Evolutionary conservation across 441 rosid genomes (phyloP), one percentile per base, ranked within the genome.

Genomic region (Populus hybrid): DNA sequence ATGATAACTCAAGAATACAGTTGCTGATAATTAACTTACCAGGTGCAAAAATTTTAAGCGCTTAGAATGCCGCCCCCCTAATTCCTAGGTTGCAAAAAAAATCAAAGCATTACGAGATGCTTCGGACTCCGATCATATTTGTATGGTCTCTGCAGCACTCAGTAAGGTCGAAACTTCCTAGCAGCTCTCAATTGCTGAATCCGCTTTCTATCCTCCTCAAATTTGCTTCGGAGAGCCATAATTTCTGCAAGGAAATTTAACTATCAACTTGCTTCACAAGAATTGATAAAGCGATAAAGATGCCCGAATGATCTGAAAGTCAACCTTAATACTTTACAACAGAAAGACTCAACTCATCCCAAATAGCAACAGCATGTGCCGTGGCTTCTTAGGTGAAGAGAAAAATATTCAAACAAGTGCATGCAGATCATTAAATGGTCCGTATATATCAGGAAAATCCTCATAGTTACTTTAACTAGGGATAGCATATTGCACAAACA

Each of bases 131-230:
- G 16, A 46, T 12, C 67, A 63, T 24, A 2, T 38, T 75, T 35
- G 38, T 28, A 24, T 6, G 24, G 46, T 50, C 28, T 71, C 71
- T n/a, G 71, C 28, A 67, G 65, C 18, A 32, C 59, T 90, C 84
- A 90, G 79, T 88, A 91, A 18, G 96, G 94, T 76, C 84, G 80
- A 77, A 91, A 91, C 84, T 90, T 91, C 82, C 94, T 87, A 3
- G 92, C 88, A 65, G 96, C 90, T 79, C 92, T 83, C 81, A 90
- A 11, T 78, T 90, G 89, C 63, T 90, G 92, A 74, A 91, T 90
- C 72, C 90, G 84, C 79, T 87, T 88, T 61, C 80, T 88, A 59
- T 90, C 94, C 84, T 91, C 87, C 90, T 90, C 96, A 65, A 90
- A 91, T 73, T 90, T 92, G 85, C 88, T 87, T 72, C 82, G 94